phyloP scores from a whole-genome alignment of 1,284 basidiomycete genomes.

The Puccinia polysora region DNA sequence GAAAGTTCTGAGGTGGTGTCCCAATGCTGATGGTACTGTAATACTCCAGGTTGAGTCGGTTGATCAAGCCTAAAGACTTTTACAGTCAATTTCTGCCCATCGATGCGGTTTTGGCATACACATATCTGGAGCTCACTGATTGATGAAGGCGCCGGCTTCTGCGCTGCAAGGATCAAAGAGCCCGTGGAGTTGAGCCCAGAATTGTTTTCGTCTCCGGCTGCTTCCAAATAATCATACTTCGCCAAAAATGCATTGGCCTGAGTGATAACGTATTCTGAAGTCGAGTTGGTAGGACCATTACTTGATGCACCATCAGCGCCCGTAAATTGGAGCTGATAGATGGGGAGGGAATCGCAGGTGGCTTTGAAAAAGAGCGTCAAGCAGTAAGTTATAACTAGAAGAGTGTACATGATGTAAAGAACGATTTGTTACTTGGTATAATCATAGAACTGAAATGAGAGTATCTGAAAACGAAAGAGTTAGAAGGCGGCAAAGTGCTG shows the following conservation, averaged over 20 bases:
- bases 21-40: conserved; percentile 31
- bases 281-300: background rate
- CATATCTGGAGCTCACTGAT: conserved; percentile 4
- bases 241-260: conserved; percentile 19
- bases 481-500: background rate
- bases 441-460: too few species aligned
- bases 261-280: conserved; percentile 20
- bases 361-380: conserved; percentile 4
- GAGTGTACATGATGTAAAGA: too few species aligned
- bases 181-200: background rate
- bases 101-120: background rate
- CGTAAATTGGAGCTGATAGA: conserved; percentile 8
- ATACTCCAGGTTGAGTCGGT: conserved; percentile 34
- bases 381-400: background rate
- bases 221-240: conserved; percentile 22
- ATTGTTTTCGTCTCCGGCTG: conserved; percentile 16
- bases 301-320: background rate
- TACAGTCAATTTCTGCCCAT: background rate
- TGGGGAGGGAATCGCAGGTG: conserved; percentile 35
- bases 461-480: background rate
- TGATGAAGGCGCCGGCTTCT: conserved; percentile 13
- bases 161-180: background rate
- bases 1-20: conserved; percentile 39
- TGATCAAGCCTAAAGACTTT: conserved; percentile 18
- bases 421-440: too few species aligned